phyloP scores from a whole-genome alignment of 2,329 filamentous ascomycete genomes.

The Cladophialophora psammophila region DNA sequence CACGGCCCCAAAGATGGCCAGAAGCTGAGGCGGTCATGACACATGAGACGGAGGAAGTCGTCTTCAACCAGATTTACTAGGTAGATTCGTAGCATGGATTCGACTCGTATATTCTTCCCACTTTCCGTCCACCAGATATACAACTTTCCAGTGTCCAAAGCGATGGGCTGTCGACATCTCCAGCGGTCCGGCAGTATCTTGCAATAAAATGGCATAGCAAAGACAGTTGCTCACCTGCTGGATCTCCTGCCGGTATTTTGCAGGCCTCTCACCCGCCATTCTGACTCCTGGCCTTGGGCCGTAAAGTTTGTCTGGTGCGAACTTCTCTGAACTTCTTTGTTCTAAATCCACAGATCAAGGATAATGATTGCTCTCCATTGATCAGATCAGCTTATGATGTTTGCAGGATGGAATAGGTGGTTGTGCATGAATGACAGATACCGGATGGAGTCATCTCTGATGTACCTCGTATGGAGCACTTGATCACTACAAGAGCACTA shows the following conservation, averaged over 20 bases:
- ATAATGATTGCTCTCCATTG: background rate
- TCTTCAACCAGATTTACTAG: background rate
- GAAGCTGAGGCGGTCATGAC: background rate
- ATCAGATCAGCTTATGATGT: background rate
- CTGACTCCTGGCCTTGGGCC: conserved; percentile 39
- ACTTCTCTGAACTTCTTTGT: background rate
- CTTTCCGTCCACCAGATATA: background rate
- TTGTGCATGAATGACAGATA: background rate
- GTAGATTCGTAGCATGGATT: background rate
- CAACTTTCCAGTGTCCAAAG: background rate
- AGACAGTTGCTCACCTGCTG: conserved; percentile 75
- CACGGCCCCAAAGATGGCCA: background rate
- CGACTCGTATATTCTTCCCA: background rate
- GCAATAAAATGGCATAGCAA: conserved; percentile 1
- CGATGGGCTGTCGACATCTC: background rate
- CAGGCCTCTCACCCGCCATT: conserved; percentile 74
- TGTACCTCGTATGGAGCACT: background rate
- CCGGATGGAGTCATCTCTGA: background rate
- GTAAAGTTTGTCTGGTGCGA: background rate
- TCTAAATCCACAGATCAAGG: background rate
- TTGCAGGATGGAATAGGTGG: background rate
- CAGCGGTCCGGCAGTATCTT: background rate
- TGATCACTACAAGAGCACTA: too few species aligned
- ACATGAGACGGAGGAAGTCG: background rate
- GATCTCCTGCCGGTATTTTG: conserved; percentile 97